These are phyloP conservation scores for Fusarium musae DNA, from an alignment of 2,329 filamentous ascomycete species.

Conservation along the genomic window DNA sequence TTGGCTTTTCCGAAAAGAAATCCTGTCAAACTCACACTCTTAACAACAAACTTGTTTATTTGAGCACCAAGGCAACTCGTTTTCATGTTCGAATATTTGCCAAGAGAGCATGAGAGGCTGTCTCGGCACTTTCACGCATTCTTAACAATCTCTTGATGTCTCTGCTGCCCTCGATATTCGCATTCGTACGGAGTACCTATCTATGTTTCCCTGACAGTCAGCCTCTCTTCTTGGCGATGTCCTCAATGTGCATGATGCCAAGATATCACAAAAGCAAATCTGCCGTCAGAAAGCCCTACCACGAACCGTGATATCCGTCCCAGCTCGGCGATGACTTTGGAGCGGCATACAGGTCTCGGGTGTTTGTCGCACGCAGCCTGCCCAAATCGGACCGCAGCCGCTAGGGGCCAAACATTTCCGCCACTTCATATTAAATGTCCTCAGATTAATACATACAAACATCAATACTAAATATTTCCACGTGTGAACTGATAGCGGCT, in stretches of 20 bases:
- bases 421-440: conserved; percentile 25
- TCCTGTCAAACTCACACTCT: background rate
- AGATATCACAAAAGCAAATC: background rate
- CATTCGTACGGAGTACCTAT: background rate
- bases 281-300: background rate
- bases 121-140: background rate
- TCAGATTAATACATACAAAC: background rate
- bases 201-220: background rate
- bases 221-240: background rate
- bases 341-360: background rate
- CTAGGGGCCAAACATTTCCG: background rate
- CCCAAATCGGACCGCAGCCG: background rate
- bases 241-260: background rate
- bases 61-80: background rate
- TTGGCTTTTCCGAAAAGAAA: no score
- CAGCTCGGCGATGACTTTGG: background rate
- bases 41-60: background rate
- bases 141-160: background rate
- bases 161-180: background rate
- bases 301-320: background rate
- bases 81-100: background rate
- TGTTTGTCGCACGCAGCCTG: background rate
- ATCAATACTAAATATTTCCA: background rate
- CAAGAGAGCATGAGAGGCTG: background rate
- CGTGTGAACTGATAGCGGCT: background rate